These are phyloP conservation scores for Diaporthe sp. DNA, from an alignment of 2,329 filamentous ascomycete genomes.

Conservation along the genomic window DNA sequence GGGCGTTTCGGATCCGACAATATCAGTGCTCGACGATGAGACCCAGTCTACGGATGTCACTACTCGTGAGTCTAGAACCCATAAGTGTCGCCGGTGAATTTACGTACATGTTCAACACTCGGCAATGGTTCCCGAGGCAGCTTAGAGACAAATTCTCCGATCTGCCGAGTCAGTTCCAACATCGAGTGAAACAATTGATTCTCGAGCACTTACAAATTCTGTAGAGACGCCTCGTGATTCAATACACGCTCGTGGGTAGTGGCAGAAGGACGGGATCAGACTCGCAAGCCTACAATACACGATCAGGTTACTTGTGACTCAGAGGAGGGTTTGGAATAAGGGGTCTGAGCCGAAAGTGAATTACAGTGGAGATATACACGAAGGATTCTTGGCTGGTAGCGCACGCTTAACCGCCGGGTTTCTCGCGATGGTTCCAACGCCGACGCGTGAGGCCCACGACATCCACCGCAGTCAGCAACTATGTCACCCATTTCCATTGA, in stretches of 20 bases:
- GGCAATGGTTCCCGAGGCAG: background rate
- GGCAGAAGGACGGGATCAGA: background rate
- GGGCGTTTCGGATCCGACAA: background rate
- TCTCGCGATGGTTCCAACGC: background rate
- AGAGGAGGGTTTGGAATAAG: background rate
- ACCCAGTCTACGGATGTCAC: background rate
- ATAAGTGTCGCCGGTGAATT: background rate
- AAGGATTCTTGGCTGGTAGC: background rate
- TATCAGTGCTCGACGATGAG: background rate
- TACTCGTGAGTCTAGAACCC: background rate
- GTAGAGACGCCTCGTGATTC: background rate
- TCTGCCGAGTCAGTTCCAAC: background rate
- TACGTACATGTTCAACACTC: background rate
- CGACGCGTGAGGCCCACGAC: background rate
- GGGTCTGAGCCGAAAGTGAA: slow-evolving; percentile 12
- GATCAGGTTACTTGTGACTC: background rate
- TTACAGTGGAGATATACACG: background rate
- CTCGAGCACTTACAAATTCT: background rate
- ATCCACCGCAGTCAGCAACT: background rate
- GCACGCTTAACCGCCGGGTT: background rate
- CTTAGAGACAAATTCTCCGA: background rate
- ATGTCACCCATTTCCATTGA: background rate
- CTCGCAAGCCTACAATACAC: background rate
- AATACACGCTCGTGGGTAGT: background rate
- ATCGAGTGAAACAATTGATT: no score